Percentiles rank a stretch among this genome's conserved stretches.
phyloP scores from a whole-genome alignment of 78 protist species.

The Planoprotostelium fungivorum region DNA sequence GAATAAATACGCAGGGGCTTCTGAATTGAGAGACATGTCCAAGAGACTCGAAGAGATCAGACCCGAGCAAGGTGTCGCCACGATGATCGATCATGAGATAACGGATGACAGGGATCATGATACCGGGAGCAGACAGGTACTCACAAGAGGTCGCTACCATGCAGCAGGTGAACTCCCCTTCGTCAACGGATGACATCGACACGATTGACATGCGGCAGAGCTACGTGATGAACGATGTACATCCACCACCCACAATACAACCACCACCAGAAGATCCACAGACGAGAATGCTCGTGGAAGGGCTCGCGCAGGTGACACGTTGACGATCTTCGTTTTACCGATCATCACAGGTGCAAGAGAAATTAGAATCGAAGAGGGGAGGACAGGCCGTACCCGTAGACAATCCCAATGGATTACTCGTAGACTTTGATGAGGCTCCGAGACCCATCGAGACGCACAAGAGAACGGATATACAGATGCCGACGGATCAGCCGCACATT shows the following conservation, averaged over 20 bases:
- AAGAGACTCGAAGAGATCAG: neutral
- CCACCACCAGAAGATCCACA: neutral
- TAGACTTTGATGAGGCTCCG: neutral
- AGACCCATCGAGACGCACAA: neutral
- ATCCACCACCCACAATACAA: neutral
- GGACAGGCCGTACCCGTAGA: neutral
- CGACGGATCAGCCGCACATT: no score
- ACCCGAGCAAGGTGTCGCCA: neutral
- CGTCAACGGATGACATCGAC: no score
- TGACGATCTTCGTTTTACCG: no score
- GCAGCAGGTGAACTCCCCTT: no score
- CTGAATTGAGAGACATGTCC: neutral
- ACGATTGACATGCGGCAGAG: no score
- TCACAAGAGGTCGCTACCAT: no score
- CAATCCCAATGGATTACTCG: neutral
- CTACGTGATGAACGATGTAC: no score
- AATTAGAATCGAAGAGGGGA: neutral
- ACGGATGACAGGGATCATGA: neutral
- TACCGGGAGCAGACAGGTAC: neutral
- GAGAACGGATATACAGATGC: no score
- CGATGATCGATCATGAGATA: neutral
- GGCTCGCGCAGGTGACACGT: neutral
- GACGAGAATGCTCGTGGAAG: neutral
- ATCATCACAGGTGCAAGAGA: neutral
- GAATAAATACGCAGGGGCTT: neutral